A percentile compares a stretch with the other conserved stretches of the same genome.
Evolutionary conservation across 352 stramenopile genomes (phyloP).

Genomic region (Phytophthora vignae): DNA sequence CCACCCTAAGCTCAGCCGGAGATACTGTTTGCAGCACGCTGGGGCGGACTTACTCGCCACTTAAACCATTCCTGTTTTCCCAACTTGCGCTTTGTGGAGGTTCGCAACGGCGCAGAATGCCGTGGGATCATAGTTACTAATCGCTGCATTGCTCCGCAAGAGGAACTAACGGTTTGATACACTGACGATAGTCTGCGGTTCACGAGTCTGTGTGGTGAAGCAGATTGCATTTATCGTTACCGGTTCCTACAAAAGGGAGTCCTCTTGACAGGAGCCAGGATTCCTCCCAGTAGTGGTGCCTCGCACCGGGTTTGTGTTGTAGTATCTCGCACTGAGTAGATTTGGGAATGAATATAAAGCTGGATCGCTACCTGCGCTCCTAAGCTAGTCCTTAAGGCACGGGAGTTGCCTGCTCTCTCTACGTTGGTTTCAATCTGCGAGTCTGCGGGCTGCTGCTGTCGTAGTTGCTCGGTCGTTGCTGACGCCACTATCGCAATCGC

Average conservation of each 20-base stretch:
- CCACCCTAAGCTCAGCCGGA: too few species aligned
- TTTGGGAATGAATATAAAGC: neutral
- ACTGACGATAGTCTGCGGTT: too few species aligned
- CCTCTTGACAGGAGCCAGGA: neutral
- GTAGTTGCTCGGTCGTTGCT: neutral
- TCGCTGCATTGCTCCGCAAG: too few species aligned
- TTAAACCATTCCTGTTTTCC: too few species aligned
- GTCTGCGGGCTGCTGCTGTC: neutral
- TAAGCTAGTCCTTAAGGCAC: neutral
- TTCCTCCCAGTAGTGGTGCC: neutral
- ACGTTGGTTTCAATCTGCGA: neutral
- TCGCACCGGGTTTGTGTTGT: neutral
- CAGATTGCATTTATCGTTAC: too few species aligned
- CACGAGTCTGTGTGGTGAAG: too few species aligned
- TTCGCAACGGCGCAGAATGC: too few species aligned
- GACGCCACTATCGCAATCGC: neutral
- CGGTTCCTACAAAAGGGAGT: neutral
- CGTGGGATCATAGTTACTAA: too few species aligned
- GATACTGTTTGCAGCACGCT: too few species aligned
- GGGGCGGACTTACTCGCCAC: too few species aligned
- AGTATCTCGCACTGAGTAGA: neutral
- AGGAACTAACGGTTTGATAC: too few species aligned
- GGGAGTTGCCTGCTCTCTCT: neutral
- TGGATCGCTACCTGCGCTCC: neutral
- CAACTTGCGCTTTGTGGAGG: too few species aligned